These are phyloP conservation scores for Cylindricascospora bacillispora DNA, from an alignment of 1,139 yeast genomes.

Conservation along the genomic window DNA sequence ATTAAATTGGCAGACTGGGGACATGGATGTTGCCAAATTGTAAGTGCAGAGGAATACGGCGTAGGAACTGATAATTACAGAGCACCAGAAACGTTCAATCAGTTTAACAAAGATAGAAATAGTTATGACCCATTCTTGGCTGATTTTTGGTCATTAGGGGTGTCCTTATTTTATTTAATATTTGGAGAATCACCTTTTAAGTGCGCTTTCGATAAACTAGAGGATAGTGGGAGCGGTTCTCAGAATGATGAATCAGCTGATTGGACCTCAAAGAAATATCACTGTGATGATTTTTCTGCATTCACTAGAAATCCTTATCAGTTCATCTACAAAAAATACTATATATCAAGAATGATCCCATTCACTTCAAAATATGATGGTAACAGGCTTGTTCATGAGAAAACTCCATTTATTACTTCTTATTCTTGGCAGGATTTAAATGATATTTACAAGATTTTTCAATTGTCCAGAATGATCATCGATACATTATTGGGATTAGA, in stretches of 20 bases:
- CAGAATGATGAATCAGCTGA: neutral
- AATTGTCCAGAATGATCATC: conserved; percentile 11
- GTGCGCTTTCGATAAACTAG: conserved; percentile 32
- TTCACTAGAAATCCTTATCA: conserved; percentile 14
- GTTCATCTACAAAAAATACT: conserved; percentile 16
- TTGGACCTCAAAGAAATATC: neutral
- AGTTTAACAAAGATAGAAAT: conserved; percentile 2
- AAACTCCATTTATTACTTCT: conserved; percentile 2
- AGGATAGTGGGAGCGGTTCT: neutral
- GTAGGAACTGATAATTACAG: conserved; percentile 88
- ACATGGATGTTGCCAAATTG: too few relatives aligned
- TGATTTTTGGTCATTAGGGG: conserved; percentile 87
- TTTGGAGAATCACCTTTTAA: conserved; percentile 80
- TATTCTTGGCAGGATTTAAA: conserved; percentile 11
- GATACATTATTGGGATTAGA: conserved; percentile 10
- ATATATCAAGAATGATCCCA: conserved; percentile 8
- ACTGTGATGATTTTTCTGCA: conserved; percentile 14
- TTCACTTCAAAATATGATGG: conserved; percentile 1
- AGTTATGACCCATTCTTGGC: conserved; percentile 46
- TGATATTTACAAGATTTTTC: conserved; percentile 7
- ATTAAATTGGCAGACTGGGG: conserved; percentile 86
- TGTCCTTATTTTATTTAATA: conserved; percentile 63
- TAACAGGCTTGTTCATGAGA: conserved; percentile 1
- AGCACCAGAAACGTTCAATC: conserved; percentile 71
- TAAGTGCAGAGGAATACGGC: conserved; percentile 63